Percentiles rank a stretch among this genome's conserved stretches.
These are phyloP conservation scores for Phytophthora ohioensis DNA, from an alignment of 352 stramenopile species.

Conservation along the genomic window DNA sequence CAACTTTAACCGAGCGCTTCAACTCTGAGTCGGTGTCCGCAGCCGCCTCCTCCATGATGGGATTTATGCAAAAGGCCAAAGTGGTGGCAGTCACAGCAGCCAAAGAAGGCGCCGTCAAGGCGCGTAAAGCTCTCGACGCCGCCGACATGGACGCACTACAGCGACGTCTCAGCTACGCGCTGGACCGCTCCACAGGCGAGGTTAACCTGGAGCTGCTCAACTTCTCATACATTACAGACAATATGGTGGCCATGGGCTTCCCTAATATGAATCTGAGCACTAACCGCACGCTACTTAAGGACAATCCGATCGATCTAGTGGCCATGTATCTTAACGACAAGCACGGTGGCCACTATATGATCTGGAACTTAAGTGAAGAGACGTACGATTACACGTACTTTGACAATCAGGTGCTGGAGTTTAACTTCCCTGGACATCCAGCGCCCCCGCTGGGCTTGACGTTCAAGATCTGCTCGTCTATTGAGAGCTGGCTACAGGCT, in stretches of 20 bases:
- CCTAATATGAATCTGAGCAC: constrained; percentile 86
- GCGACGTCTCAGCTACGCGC: constrained; percentile 76
- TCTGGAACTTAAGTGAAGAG: constrained; percentile 98
- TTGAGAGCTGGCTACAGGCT: constrained; percentile 97
- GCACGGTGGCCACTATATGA: constrained; percentile 97
- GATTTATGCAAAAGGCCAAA: constrained; percentile 89
- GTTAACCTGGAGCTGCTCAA: constrained; percentile 91
- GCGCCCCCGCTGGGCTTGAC: constrained; percentile 96
- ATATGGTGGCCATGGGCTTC: constrained; percentile 92
- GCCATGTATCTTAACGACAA: constrained; percentile 94
- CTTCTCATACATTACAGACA: constrained; percentile 92
- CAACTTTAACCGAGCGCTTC: constrained; percentile 68
- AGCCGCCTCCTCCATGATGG: constrained; percentile 77
- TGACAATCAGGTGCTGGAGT: constrained; percentile 97
- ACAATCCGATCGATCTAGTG: constrained; percentile 93
- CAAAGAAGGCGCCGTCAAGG: constrained; percentile 81
- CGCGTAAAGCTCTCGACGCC: constrained; percentile 80
- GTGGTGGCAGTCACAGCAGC: constrained; percentile 73
- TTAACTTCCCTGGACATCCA: constrained; percentile 97
- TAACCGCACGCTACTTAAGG: constrained; percentile 80
- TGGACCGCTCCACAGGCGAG: constrained; percentile 80
- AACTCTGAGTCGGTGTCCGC: constrained; percentile 77
- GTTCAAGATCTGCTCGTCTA: constrained; percentile 97
- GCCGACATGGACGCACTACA: constrained; percentile 91
- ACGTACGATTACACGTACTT: constrained; percentile 96